A percentile compares a stretch with the other conserved stretches of the same genome.
These are phyloP conservation scores for Porcisia hertigi DNA, from an alignment of 208 protist genomes.

Conservation along the genomic window DNA sequence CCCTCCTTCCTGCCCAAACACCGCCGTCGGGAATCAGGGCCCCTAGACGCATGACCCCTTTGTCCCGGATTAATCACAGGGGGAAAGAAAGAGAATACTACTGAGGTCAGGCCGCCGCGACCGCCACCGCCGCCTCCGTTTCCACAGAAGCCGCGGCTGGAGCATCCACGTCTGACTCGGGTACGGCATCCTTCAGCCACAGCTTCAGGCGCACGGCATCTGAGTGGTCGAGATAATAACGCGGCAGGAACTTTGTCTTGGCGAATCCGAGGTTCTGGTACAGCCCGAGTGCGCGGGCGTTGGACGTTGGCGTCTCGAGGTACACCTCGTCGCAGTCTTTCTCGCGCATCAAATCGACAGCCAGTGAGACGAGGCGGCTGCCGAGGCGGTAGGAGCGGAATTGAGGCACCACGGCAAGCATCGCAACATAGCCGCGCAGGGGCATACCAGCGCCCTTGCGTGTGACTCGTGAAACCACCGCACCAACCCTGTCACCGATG, in stretches of 20 bases:
- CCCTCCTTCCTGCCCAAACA: no score
- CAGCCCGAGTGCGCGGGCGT: constrained; percentile 90
- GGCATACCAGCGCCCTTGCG: constrained; percentile 59
- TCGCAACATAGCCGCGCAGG: constrained; percentile 97
- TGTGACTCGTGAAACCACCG: constrained; percentile 88
- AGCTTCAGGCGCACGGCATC: constrained; percentile 95
- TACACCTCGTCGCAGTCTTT: constrained; percentile 93
- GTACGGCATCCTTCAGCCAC: constrained; percentile 74
- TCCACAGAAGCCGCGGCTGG: neutral
- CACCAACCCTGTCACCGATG: constrained; percentile 83
- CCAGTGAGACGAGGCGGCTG: constrained; percentile 85
- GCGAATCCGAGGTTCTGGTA: constrained; percentile 97
- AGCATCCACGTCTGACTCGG: constrained; percentile 8
- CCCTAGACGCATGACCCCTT: no score
- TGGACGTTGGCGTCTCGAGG: constrained; percentile 95
- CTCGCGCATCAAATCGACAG: constrained; percentile 92
- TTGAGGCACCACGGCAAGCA: constrained; percentile 95
- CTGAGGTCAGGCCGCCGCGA: no score
- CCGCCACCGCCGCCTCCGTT: neutral
- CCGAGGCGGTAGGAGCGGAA: constrained; percentile 93
- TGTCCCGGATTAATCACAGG: neutral
- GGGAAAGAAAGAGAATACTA: neutral
- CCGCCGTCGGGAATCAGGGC: neutral
- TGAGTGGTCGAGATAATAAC: constrained; percentile 94
- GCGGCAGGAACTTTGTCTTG: constrained; percentile 81